These are phyloP conservation scores for Phytophthora vignae DNA, from an alignment of 352 stramenopile species.

Conservation along the genomic window DNA sequence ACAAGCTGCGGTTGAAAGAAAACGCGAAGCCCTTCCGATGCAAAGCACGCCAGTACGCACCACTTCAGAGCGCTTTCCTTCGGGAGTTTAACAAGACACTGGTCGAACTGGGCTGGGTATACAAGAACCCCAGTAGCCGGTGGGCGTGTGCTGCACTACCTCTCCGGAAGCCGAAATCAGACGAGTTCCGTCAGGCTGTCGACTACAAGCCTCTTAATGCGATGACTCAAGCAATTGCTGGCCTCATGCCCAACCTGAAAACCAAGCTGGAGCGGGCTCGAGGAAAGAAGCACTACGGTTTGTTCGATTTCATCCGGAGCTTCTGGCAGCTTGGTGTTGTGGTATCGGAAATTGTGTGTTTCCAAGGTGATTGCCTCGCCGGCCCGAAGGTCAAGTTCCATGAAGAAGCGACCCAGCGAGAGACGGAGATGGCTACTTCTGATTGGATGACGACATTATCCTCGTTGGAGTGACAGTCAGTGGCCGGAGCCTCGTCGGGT, in stretches of 20 bases:
- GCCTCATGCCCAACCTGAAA: slow-evolving; percentile 23
- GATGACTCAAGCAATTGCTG: slow-evolving; percentile 14
- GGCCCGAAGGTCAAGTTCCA: too few relatives aligned
- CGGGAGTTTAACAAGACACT: slow-evolving; percentile 13
- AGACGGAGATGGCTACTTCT: too few relatives aligned
- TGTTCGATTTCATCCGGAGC: slow-evolving; percentile 31
- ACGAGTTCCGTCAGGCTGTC: slow-evolving; percentile 9
- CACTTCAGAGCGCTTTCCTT: slow-evolving; percentile 11
- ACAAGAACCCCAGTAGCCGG: slow-evolving; percentile 10
- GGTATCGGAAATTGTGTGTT: too few relatives aligned
- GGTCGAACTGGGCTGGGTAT: slow-evolving; percentile 13
- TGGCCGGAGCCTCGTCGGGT: too few relatives aligned
- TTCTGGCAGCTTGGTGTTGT: slow-evolving; percentile 29
- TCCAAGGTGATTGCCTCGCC: too few relatives aligned
- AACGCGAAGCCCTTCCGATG: slow-evolving; percentile 11
- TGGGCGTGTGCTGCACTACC: slow-evolving; percentile 14
- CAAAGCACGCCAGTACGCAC: slow-evolving; percentile 15
- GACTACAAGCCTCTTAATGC: slow-evolving; percentile 21
- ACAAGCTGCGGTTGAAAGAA: slow-evolving; percentile 9
- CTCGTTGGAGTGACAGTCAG: too few relatives aligned
- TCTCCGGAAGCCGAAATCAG: neutral
- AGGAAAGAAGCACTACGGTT: slow-evolving; percentile 9
- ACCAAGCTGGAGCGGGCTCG: neutral
- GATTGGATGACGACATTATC: too few relatives aligned
- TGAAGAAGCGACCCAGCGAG: too few relatives aligned